A percentile compares a stretch with the other conserved stretches of the same genome.
phyloP scores from a whole-genome alignment of 768 basidiomycete species.

The Symmetrospora coprosmae region DNA sequence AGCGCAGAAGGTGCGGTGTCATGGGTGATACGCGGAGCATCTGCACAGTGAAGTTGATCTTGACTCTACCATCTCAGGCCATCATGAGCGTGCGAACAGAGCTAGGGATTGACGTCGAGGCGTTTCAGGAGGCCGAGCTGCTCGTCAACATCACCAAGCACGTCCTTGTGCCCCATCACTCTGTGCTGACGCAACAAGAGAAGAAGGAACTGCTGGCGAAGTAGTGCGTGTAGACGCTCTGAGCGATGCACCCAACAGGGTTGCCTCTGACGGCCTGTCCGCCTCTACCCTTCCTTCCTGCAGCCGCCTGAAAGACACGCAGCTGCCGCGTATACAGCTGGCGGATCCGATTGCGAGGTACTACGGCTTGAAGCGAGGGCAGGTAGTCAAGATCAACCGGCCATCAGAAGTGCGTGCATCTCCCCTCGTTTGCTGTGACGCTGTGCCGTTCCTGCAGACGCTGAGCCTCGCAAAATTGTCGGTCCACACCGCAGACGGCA shows the following conservation, averaged over 20 bases:
- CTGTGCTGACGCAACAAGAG: slow-evolving; percentile 68
- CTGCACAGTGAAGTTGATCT: background rate
- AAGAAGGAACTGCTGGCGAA: slow-evolving; percentile 72
- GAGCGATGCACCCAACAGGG: too few relatives aligned
- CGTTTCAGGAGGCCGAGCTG: slow-evolving; percentile 89
- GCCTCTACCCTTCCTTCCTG: background rate
- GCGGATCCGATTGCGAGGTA: slow-evolving; percentile 97
- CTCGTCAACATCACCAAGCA: slow-evolving; percentile 96
- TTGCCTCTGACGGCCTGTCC: background rate
- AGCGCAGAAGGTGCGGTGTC: slow-evolving; percentile 62
- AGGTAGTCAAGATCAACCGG: slow-evolving; percentile 95
- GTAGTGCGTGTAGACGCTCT: slow-evolving; percentile 69
- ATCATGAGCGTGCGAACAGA: slow-evolving; percentile 75
- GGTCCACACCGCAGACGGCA: background rate
- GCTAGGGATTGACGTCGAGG: slow-evolving; percentile 60
- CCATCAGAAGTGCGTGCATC: slow-evolving; percentile 53
- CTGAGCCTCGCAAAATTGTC: background rate
- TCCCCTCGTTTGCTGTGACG: background rate
- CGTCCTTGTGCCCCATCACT: slow-evolving; percentile 81
- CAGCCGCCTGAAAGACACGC: slow-evolving; percentile 94
- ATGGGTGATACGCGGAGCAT: background rate
- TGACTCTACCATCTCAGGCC: slow-evolving; percentile 46
- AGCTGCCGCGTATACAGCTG: slow-evolving; percentile 88
- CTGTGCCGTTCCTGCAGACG: background rate
- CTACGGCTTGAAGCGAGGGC: slow-evolving; percentile 85